Percentiles rank a stretch among this genome's conserved stretches.
Conservation (phyloP, 805 yeast genomes). For the Yarrowia porcina region DNA sequence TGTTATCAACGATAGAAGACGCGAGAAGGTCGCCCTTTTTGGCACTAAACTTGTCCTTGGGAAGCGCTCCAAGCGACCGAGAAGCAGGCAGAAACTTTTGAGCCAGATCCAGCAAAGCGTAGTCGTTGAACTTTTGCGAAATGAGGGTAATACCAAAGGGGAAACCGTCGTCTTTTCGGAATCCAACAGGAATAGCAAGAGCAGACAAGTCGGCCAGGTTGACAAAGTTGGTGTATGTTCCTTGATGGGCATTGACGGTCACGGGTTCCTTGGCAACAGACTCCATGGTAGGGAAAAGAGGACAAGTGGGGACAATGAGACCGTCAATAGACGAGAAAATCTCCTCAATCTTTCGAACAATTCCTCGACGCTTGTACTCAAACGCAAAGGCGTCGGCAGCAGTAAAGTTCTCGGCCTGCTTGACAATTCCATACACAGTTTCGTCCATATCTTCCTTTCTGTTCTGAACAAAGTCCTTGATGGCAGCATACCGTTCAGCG, state of each 20-base stretch:
- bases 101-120: constrained; percentile 83
- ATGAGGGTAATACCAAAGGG: constrained; percentile 89
- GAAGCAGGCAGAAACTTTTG: constrained; percentile 54
- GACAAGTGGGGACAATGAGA: constrained; percentile 88
- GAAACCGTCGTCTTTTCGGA: constrained; percentile 81
- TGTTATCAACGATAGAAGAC: constrained; percentile 45
- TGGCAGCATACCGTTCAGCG: constrained; percentile 86
- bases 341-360: constrained; percentile 60
- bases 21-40: constrained; percentile 45
- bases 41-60: constrained; percentile 37
- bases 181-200: constrained; percentile 86
- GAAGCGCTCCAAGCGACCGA: constrained; percentile 58
- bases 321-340: constrained; percentile 64
- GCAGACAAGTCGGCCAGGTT: constrained; percentile 93
- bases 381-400: constrained; percentile 82
- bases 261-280: constrained; percentile 77
- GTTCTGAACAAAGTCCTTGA: constrained; percentile 61
- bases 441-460: constrained; percentile 82
- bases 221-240: constrained; percentile 97
- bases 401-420: constrained; percentile 69
- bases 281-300: constrained; percentile 79
- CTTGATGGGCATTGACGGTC: constrained; percentile 80
- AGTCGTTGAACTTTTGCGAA: constrained; percentile 80
- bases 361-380: constrained; percentile 83
- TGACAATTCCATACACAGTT: constrained; percentile 71